Base-by-base conservation (phyloP, 2,329 filamentous ascomycete species). In the Fusarium subtropicale region DNA sequence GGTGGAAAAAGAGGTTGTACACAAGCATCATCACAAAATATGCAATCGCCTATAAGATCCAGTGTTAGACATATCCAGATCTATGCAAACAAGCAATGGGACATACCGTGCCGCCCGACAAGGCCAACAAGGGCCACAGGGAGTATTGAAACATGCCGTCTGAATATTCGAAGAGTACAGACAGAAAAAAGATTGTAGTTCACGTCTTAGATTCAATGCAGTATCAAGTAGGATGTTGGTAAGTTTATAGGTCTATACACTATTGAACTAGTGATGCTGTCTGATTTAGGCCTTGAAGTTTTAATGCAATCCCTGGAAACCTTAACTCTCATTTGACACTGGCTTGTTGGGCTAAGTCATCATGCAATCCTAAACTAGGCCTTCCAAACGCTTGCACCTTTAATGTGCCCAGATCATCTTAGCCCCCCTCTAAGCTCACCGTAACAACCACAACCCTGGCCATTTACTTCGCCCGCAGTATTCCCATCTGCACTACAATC, bases 1-100 rank as follows among this genome's bases (percentile, higher is more conserved):
- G 59, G 3, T 38, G 48, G n/a, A 62, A 47, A n/a, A 46, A 53
- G 3, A 62, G 34, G 6, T 62, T 44, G 9, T 62, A 60, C 9
- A 53, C 24, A 0, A 39, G 6, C 5, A 39, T n/a, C 2, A 8
- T 1, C 22, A n/a, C 11, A 18, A 50, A 22, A 15, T 36, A 50
- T 13, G n/a, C 13, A 4, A 50, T 7, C 3, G 22, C 24, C 46
- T 50, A 18, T 34, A 5, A 5, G 2, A 1, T 7, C 7, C 0
- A 8, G 7, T 26, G 16, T 50, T 26, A 50, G 46, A 4, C 5
- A 16, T 13, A 15, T 26, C 12, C 3, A n/a, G 7, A 18, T 6
- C 2, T 8, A 4, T 10, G 1, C 5, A 1, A 12, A 2, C 28
- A 2, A 30, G 28, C 28, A 11, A n/a, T 16, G n/a, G 7, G 24